Conservation (phyloP, 2,329 filamentous ascomycete genomes). For the Pyrenophora graminea region DNA sequence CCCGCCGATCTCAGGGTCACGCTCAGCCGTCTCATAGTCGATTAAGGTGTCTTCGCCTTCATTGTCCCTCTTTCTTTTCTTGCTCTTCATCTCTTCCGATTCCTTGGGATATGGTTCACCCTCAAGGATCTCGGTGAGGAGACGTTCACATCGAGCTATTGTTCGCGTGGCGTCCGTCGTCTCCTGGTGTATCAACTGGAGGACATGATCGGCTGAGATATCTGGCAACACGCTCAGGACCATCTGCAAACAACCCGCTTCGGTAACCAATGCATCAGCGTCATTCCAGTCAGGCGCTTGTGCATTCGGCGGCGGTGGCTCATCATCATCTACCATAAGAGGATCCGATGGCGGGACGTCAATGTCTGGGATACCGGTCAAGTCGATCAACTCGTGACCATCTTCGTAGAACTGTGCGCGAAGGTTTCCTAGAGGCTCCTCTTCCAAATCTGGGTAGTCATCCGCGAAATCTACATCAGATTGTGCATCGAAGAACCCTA, state of each 20-base stretch:
- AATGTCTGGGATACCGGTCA: slow-evolving; percentile 30
- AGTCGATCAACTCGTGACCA: slow-evolving; percentile 21
- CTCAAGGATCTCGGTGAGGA: slow-evolving; percentile 39
- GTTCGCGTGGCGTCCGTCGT: slow-evolving; percentile 30
- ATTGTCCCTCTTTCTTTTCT: slow-evolving; percentile 38
- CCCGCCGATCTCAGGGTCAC: slow-evolving; percentile 6
- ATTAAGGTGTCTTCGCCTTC: slow-evolving; percentile 27
- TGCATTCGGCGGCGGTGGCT: neutral
- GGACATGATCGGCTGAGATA: slow-evolving; percentile 38
- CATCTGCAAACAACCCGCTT: slow-evolving; percentile 36
- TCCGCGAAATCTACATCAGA: slow-evolving; percentile 1
- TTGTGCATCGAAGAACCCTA: slow-evolving; percentile 11
- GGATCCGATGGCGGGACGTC: slow-evolving; percentile 24
- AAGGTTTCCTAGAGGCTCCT: slow-evolving; percentile 5
- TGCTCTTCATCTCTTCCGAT: slow-evolving; percentile 28
- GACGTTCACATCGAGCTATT: slow-evolving; percentile 27
- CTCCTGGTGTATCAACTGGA: slow-evolving; percentile 29
- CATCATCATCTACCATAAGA: neutral
- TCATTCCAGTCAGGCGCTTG: neutral
- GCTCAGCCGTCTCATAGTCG: slow-evolving; percentile 30
- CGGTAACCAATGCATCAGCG: slow-evolving; percentile 18
- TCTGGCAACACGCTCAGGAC: slow-evolving; percentile 43
- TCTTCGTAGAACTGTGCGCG: neutral
- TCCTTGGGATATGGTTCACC: slow-evolving; percentile 43
- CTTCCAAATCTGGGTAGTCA: slow-evolving; percentile 9